Evolutionary conservation across 176 grass and related monocot species (phyloP).

Genomic region (Ensete ventricosum): DNA sequence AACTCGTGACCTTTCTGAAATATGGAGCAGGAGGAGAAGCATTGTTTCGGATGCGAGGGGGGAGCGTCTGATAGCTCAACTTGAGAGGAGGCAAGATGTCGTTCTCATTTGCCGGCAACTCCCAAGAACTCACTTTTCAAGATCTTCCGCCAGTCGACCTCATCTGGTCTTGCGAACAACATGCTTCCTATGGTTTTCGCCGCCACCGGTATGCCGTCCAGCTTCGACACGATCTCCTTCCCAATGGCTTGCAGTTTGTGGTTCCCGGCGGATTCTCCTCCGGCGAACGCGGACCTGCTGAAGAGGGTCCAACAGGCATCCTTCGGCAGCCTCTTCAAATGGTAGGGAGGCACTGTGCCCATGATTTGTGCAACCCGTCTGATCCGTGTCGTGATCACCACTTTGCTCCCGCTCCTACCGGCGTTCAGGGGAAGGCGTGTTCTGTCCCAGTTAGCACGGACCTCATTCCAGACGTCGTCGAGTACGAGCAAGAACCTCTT

Average conservation of each 20-base stretch:
- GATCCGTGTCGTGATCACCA: conserved; percentile 25
- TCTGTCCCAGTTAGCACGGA: conserved; percentile 8
- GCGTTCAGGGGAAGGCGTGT: neutral
- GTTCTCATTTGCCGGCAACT: neutral
- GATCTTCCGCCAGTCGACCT: neutral
- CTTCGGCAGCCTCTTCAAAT: conserved; percentile 5
- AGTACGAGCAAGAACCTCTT: conserved; percentile 51
- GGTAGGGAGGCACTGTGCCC: conserved; percentile 2
- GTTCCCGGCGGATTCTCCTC: neutral
- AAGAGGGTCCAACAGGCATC: conserved; percentile 19
- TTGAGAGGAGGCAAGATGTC: neutral
- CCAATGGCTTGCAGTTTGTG: conserved; percentile 1
- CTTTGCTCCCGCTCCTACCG: neutral
- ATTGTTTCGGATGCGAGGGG: neutral
- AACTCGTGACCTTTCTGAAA: neutral
- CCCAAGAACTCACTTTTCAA: neutral
- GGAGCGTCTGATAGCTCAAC: neutral
- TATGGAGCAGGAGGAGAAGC: conserved; percentile 3
- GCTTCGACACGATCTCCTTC: conserved; percentile 22
- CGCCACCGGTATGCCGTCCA: conserved; percentile 23
- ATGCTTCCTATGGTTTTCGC: conserved; percentile 14
- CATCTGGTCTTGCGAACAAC: neutral
- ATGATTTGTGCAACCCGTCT: conserved; percentile 24
- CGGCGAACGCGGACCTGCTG: conserved; percentile 2
- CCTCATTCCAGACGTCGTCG: conserved; percentile 64